Percentiles rank a stretch among this genome's conserved stretches.
phyloP scores from a whole-genome alignment of 1,284 basidiomycete genomes.

The Retiboletus flavoniger region DNA sequence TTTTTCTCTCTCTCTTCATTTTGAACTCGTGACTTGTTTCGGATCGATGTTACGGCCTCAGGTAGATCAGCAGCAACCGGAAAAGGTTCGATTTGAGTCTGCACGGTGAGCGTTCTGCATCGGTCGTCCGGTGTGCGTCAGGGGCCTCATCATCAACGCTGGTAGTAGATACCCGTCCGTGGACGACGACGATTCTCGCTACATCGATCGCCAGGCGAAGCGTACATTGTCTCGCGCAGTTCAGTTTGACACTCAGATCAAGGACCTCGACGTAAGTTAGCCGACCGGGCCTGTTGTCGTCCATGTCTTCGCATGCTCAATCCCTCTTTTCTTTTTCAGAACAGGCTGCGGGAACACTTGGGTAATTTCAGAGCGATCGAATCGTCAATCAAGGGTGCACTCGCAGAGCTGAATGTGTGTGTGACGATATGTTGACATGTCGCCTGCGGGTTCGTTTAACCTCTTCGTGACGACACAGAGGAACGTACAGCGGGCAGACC shows the following conservation, averaged over 20 bases:
- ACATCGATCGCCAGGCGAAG: conserved; percentile 46
- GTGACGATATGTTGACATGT: background rate
- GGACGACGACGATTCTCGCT: conserved; percentile 5
- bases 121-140: background rate
- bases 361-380: conserved; percentile 72
- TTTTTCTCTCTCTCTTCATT: background rate
- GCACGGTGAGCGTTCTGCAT: conserved; percentile 16
- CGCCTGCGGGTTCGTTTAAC: background rate
- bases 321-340: conserved; percentile 37
- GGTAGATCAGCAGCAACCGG: background rate
- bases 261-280: conserved; percentile 60
- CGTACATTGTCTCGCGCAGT: conserved; percentile 50
- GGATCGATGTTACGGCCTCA: conserved; percentile 6
- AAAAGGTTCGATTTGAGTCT: background rate
- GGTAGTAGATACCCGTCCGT: conserved; percentile 12
- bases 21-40: background rate
- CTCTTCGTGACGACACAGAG: conserved; percentile 39
- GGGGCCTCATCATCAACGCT: conserved; percentile 7
- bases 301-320: background rate
- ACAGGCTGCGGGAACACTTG: conserved; percentile 61
- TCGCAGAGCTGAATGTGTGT: conserved; percentile 55
- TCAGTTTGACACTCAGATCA: conserved; percentile 62
- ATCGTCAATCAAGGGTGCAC: conserved; percentile 59
- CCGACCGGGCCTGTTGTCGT: background rate
- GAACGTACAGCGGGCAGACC: conserved; percentile 55